phyloP scores from a whole-genome alignment of 495 filamentous ascomycete species.

The Podospora sp. region DNA sequence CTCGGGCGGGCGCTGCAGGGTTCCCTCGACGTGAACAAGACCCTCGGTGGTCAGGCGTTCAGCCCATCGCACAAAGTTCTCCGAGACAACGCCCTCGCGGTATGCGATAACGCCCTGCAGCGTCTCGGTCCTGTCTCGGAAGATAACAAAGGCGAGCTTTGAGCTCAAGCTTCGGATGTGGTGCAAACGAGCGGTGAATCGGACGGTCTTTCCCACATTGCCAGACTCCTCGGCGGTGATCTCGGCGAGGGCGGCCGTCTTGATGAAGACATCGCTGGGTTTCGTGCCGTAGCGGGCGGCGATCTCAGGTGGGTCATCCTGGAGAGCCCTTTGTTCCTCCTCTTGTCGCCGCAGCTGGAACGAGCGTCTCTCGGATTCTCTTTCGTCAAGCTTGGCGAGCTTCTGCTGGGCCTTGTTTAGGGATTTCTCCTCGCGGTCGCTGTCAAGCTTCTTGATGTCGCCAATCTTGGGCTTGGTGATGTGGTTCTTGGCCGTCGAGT shows the following conservation, averaged over 20 bases:
- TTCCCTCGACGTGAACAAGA: slow-evolving; percentile 76
- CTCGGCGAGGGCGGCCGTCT: slow-evolving; percentile 27
- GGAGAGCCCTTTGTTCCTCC: slow-evolving; percentile 46
- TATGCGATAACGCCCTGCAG: slow-evolving; percentile 77
- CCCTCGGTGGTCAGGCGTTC: slow-evolving; percentile 77
- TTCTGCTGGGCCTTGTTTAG: slow-evolving; percentile 48
- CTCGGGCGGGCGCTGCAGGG: slow-evolving; percentile 72
- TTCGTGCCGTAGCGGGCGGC: slow-evolving; percentile 62
- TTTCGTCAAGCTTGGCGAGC: slow-evolving; percentile 52
- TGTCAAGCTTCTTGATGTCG: slow-evolving; percentile 49
- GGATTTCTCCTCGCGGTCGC: slow-evolving; percentile 55
- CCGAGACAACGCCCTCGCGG: slow-evolving; percentile 57
- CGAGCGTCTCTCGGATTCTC: slow-evolving; percentile 56
- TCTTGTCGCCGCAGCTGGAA: slow-evolving; percentile 51
- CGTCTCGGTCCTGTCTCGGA: slow-evolving; percentile 78
- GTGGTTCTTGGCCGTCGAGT: slow-evolving; percentile 48
- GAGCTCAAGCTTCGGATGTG: slow-evolving; percentile 82
- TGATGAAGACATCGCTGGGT: slow-evolving; percentile 37
- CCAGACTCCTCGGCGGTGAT: slow-evolving; percentile 30
- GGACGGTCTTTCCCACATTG: slow-evolving; percentile 64
- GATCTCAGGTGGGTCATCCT: slow-evolving; percentile 57
- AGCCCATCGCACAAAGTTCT: slow-evolving; percentile 90
- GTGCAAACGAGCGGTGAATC: slow-evolving; percentile 82
- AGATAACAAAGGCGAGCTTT: slow-evolving; percentile 84
- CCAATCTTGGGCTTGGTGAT: slow-evolving; percentile 49